phyloP scores from a whole-genome alignment of 306 rosid species.

The Cicer pinnatifidum region DNA sequence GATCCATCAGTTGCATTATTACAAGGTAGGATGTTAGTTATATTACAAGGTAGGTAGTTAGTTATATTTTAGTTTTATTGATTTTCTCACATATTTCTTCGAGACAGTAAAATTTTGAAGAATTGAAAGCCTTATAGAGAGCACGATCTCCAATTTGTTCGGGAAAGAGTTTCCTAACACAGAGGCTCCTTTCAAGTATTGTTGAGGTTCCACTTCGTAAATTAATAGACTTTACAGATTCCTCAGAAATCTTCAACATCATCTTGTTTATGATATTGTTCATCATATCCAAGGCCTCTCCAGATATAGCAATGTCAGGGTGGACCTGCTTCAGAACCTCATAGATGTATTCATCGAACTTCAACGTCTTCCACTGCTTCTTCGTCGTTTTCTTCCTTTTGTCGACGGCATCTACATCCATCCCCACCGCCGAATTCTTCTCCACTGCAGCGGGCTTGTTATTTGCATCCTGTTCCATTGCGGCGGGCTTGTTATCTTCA shows the following conservation, averaged over 20 bases:
- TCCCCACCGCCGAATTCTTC: too few species aligned
- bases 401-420: too few species aligned
- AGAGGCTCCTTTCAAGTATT: background rate
- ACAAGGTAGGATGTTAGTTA: too few species aligned
- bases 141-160: background rate
- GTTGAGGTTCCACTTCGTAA: background rate
- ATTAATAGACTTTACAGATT: background rate
- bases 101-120: background rate
- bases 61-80: background rate
- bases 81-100: too few species aligned
- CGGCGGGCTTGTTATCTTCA: too few species aligned
- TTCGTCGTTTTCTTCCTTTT: background rate
- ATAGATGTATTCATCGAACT: background rate
- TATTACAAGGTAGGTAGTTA: too few species aligned
- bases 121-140: background rate
- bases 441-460: too few species aligned
- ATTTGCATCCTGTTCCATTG: too few species aligned
- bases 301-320: background rate
- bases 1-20: too few species aligned
- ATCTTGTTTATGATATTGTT: background rate
- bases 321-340: background rate
- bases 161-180: background rate
- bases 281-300: background rate
- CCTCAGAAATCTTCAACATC: background rate
- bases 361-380: background rate